Evolutionary conservation across 2,329 filamentous ascomycete genomes (phyloP).

Genomic region (Furcasterigmium sp.): DNA sequence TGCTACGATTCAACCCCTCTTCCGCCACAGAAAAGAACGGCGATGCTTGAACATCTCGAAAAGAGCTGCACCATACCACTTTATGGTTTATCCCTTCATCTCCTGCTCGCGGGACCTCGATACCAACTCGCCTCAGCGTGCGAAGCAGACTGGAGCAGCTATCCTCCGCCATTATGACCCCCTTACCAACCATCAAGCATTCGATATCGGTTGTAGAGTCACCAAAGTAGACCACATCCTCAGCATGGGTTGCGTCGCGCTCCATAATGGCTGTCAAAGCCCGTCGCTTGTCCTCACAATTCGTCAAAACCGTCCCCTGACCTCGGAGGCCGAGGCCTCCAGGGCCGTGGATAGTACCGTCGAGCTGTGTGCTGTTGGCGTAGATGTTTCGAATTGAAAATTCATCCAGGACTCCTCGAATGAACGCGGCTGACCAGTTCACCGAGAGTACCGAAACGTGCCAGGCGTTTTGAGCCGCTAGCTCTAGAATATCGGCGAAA

Average conservation of each 20-base stretch:
- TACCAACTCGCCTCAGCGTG: conserved; percentile 21
- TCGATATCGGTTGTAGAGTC: conserved; percentile 53
- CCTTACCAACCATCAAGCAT: conserved; percentile 40
- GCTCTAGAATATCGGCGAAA: conserved; percentile 26
- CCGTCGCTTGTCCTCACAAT: conserved; percentile 40
- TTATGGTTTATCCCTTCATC: conserved; percentile 15
- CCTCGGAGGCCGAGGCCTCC: conserved; percentile 17
- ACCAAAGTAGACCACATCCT: conserved; percentile 46
- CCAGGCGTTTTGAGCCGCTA: conserved; percentile 25
- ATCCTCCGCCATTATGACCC: conserved; percentile 39
- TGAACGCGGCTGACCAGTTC: conserved; percentile 45
- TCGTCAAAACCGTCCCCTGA: conserved; percentile 24
- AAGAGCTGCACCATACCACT: conserved; percentile 22
- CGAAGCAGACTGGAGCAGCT: conserved; percentile 15
- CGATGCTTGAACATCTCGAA: conserved; percentile 15
- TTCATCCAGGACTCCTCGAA: conserved; percentile 33
- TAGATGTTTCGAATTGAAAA: conserved; percentile 20
- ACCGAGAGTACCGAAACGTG: conserved; percentile 41
- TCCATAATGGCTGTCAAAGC: conserved; percentile 27
- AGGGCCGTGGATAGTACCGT: conserved; percentile 37
- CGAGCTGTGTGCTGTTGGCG: conserved; percentile 35
- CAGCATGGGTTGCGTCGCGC: conserved; percentile 10
- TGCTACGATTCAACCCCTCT: too few species aligned
- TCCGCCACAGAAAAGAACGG: too few species aligned
- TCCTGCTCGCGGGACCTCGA: conserved; percentile 20